Evolutionary conservation across 1,284 basidiomycete genomes (phyloP), one percentile per base, ranked within the genome.

Genomic region (Moniliophthora roreri): DNA sequence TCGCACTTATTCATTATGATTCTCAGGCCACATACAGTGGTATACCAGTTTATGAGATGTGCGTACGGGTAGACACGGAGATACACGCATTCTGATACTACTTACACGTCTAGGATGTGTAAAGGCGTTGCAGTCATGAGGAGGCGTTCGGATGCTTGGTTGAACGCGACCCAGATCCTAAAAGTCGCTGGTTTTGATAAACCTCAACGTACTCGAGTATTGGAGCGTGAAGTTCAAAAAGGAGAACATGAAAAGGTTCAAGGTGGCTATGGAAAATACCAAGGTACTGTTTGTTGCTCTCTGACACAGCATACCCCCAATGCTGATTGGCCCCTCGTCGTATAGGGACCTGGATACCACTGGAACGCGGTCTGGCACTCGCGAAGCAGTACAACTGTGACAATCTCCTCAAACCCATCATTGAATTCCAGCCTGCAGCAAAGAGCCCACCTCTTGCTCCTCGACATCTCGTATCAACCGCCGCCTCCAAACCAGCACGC

Each of bases 181-280:
- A 99, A 99, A 71, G 96, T 99, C 61, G 97, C 96, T 32, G 97
- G 96, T 9, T 98, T 99, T 63, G 97, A 99, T 76, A 99, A 99
- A 70, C 97, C 97, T 0, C 97, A 99, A 69, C 81, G 97, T 47
- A 99, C 97, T 52, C 86, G 97, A 55, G 95, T 99, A 11, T 81
- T 99, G 46, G 97, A 99, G 71, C 85, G 97, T 59, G 97, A 99
- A 74, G 89, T 99, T 2, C 97, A 99, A 70, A 98, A 98, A 72
- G 97, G 95, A 23, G 91, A 94, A 61, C 97, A 99, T 70, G 97
- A 99, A 73, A 99, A 99, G 71, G 95, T 99, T 0, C 97, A 99
- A 70, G 97, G 97, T 34, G 97, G 97, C 0, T 99, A 99, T 71
- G 97, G 97, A 62, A 99, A 99, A 74, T 99, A 98, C 70, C 97